phyloP scores from a whole-genome alignment of 139 green algal genomes.

The Chlorella ohadii region DNA sequence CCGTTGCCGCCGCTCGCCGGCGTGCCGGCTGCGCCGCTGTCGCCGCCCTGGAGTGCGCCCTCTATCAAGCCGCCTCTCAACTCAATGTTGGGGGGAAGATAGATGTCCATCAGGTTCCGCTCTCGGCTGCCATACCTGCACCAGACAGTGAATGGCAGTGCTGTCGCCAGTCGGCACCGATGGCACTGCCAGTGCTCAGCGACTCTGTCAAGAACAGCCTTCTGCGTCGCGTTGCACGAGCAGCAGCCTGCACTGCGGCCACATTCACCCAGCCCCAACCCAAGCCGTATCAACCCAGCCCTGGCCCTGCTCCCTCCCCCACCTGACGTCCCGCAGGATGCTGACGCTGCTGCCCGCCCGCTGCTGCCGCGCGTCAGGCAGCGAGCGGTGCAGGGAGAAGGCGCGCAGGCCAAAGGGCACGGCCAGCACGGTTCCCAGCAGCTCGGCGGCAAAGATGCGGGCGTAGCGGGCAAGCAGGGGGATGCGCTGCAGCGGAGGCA shows the following conservation, averaged over 20 bases:
- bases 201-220: too few species aligned
- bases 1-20: not conserved
- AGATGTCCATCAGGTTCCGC: constrained; percentile 75
- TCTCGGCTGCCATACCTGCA: constrained; percentile 58
- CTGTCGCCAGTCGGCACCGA: not conserved
- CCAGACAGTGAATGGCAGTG: too few species aligned
- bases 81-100: constrained; percentile 52
- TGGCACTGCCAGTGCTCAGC: too few species aligned
- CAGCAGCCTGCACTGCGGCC: too few species aligned
- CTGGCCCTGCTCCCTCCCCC: not conserved
- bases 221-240: too few species aligned
- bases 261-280: too few species aligned
- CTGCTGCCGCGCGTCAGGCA: constrained; percentile 35
- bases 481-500: not conserved
- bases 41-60: not conserved
- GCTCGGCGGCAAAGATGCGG: constrained; percentile 56
- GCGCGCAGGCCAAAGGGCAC: constrained; percentile 56
- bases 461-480: constrained; percentile 28
- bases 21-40: not conserved
- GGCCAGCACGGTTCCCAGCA: constrained; percentile 49
- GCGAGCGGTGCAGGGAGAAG: constrained; percentile 49
- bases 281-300: too few species aligned
- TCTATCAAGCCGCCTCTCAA: not conserved
- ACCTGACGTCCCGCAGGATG: constrained; percentile 43
- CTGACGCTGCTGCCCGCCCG: constrained; percentile 11